Percentiles rank a stretch among this genome's conserved stretches.
These are phyloP conservation scores for Trametes meyenii DNA, from an alignment of 768 basidiomycete species.

Conservation along the genomic window DNA sequence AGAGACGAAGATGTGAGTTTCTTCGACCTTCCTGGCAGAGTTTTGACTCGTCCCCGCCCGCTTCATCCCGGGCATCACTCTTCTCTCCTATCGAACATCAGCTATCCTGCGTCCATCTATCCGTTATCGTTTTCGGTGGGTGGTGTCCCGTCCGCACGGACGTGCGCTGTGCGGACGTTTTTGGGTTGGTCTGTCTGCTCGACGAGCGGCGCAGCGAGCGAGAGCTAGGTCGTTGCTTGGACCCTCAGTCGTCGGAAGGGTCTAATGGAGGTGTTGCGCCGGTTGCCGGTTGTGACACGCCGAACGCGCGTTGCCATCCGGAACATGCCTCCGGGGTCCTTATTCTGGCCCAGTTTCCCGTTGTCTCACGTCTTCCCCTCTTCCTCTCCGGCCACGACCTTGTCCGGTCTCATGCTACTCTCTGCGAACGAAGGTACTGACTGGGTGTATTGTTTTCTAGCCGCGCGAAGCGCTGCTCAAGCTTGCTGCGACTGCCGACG, in stretches of 20 bases:
- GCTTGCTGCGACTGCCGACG: conserved; percentile 77
- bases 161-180: background rate
- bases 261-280: conserved; percentile 19
- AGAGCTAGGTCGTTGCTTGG: background rate
- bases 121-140: conserved; percentile 19
- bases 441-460: conserved; percentile 44
- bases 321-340: conserved; percentile 20
- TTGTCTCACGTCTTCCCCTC: conserved; percentile 15
- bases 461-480: conserved; percentile 96
- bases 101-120: conserved; percentile 23
- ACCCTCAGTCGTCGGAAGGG: background rate
- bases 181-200: conserved; percentile 1
- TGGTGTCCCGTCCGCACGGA: background rate
- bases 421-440: conserved; percentile 9
- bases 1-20: conserved; percentile 92
- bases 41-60: conserved; percentile 15
- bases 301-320: conserved; percentile 28
- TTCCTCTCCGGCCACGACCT: conserved; percentile 20
- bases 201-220: conserved; percentile 2
- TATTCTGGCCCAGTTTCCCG: conserved; percentile 21
- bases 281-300: conserved; percentile 27
- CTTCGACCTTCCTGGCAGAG: conserved; percentile 27
- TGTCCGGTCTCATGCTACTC: conserved; percentile 2
- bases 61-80: conserved; percentile 13
- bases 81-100: conserved; percentile 20